Base-by-base conservation (phyloP, 352 stramenopile genomes). In the Plasmopara halstedii region DNA sequence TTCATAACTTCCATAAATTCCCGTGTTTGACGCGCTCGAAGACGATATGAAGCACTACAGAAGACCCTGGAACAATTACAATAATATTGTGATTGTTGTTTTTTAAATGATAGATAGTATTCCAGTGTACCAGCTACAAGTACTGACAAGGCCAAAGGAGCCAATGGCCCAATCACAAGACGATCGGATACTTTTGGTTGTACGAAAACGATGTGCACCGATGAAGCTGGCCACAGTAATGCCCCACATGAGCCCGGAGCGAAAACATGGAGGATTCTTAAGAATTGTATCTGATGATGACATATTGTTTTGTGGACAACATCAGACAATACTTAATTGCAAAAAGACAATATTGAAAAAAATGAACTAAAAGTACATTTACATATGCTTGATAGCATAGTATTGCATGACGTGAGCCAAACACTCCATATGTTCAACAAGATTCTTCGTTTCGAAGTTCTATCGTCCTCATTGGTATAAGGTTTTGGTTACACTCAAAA, bases 1-100 rank as follows among this genome's bases (percentile, higher is more conserved):
- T 89, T 89, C 77, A 89, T 89, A 7, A 78, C 60, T 38, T 87
- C 77, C 77, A 89, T 89, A 56, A 89, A 89, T 38, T 86, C 52
- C 3, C 78, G 73, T 26, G 72, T 90, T 62, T 88, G 76, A 18
- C 45, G 62, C 23, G 69, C 56, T 35, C 70, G 67, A 13, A 61
- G 52, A 25, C 73, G 45, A 50, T 88, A 79, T 43, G 72, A 53
- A 18, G 69, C 55, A 20, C 66, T 60, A 29, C 81, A 93, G 22
- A 90, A 61, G 19, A 86, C 18, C 67, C 80, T 88, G 20, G 9
- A 31, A 17, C 29, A 36, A 46, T 1, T 22, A 9, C 23, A 35
- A 13, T 25, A 19, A 21, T 10, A 27, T n/a, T n/a, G n/a, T n/a
- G n/a, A n/a, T n/a, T n/a, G n/a, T n/a, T n/a, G n/a, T n/a, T n/a